Conservation (phyloP, 805 yeast species). For the Brettanomyces anomalus region DNA sequence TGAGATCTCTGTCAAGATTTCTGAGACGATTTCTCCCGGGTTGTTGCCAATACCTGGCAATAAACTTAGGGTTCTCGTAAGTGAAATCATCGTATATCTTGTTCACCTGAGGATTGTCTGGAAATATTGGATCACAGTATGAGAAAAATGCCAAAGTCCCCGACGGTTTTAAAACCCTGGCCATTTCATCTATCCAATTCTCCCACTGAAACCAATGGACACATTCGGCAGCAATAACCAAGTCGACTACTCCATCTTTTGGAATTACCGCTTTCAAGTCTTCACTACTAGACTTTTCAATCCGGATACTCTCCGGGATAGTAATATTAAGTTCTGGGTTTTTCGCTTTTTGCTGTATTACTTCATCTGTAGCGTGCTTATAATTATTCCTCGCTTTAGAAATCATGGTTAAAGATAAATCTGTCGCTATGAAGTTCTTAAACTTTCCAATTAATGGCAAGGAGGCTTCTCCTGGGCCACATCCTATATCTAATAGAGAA, state of each 20-base stretch:
- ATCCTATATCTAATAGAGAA: constrained; percentile 41
- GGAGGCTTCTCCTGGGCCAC: constrained; percentile 48
- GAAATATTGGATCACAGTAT: constrained; percentile 60
- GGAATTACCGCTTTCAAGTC: constrained; percentile 12
- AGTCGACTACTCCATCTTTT: constrained; percentile 33
- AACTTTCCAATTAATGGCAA: constrained; percentile 33
- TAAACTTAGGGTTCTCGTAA: constrained; percentile 32
- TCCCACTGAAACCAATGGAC: constrained; percentile 64
- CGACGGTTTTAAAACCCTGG: constrained; percentile 28
- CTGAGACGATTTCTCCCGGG: constrained; percentile 63
- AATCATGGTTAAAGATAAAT: constrained; percentile 39
- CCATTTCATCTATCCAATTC: constrained; percentile 22
- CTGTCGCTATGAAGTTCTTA: constrained; percentile 33
- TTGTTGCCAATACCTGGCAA: constrained; percentile 78
- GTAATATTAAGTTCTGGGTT: not conserved
- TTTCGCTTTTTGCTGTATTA: not conserved
- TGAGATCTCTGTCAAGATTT: constrained; percentile 32
- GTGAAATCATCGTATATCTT: constrained; percentile 34
- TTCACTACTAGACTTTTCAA: constrained; percentile 16
- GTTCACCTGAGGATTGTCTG: constrained; percentile 46
- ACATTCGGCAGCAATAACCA: constrained; percentile 75
- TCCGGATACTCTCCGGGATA: constrained; percentile 7
- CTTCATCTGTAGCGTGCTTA: not conserved
- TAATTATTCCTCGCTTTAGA: constrained; percentile 27
- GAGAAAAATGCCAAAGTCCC: constrained; percentile 66